Conservation (phyloP, 495 filamentous ascomycete genomes). For the Cudoniella acicularis region DNA sequence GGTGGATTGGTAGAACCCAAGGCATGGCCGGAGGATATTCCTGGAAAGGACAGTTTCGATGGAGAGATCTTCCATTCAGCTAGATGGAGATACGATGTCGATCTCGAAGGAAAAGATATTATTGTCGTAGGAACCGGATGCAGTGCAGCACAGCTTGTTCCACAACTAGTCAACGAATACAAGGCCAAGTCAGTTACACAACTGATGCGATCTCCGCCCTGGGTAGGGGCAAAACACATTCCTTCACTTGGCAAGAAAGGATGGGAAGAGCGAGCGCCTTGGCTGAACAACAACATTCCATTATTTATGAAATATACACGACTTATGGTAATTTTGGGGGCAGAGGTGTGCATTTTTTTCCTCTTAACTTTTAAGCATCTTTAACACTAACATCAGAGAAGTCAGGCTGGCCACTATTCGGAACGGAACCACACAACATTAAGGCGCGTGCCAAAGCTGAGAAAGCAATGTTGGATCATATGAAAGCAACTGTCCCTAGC, state of each 20-base stretch:
- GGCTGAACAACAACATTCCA: slow-evolving; percentile 19
- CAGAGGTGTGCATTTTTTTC: slow-evolving; percentile 19
- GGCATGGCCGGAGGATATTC: slow-evolving; percentile 30
- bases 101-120: slow-evolving; percentile 47
- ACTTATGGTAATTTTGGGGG: neutral
- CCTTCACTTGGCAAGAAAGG: slow-evolving; percentile 32
- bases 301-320: slow-evolving; percentile 17
- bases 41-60: slow-evolving; percentile 39
- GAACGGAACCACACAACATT: slow-evolving; percentile 24
- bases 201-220: slow-evolving; percentile 60
- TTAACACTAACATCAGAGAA: neutral
- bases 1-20: slow-evolving; percentile 48
- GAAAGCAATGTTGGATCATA: slow-evolving; percentile 38
- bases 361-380: neutral
- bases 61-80: slow-evolving; percentile 53
- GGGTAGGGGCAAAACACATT: slow-evolving; percentile 44
- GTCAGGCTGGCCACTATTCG: slow-evolving; percentile 35
- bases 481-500: slow-evolving; percentile 47
- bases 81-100: slow-evolving; percentile 46
- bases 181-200: slow-evolving; percentile 56
- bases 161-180: slow-evolving; percentile 30
- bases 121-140: slow-evolving; percentile 49
- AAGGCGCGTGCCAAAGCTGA: slow-evolving; percentile 36
- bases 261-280: slow-evolving; percentile 28
- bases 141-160: slow-evolving; percentile 44